Percentiles rank a stretch among this genome's conserved stretches.
Conservation (phyloP, 1,284 basidiomycete genomes). For the Coniophora puteana region DNA sequence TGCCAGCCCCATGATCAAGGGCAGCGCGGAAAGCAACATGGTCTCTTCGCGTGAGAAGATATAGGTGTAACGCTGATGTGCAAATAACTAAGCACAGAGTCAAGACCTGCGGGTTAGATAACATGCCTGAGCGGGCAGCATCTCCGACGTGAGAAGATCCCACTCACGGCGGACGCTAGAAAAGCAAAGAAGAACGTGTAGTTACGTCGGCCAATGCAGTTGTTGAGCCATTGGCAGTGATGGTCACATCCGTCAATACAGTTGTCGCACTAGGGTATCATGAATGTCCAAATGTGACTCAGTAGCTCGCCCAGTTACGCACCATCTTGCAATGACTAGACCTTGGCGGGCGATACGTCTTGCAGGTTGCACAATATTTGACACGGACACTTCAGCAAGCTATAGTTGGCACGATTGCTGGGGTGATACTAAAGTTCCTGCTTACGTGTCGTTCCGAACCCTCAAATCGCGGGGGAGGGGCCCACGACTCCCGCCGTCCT, state of each 20-base stretch:
- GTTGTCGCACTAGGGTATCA: slow-evolving; percentile 74
- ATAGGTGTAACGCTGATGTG: slow-evolving; percentile 81
- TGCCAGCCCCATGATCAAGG: slow-evolving; percentile 61
- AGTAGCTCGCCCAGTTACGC: slow-evolving; percentile 17
- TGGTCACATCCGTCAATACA: slow-evolving; percentile 91
- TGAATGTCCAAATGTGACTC: slow-evolving; percentile 5
- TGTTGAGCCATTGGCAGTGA: slow-evolving; percentile 94
- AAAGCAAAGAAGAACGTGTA: slow-evolving; percentile 88
- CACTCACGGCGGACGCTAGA: slow-evolving; percentile 66
- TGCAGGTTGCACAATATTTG: slow-evolving; percentile 90
- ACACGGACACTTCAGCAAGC: slow-evolving; percentile 63
- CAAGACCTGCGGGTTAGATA: slow-evolving; percentile 44
- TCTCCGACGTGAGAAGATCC: slow-evolving; percentile 5
- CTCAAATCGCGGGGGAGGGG: slow-evolving; percentile 80
- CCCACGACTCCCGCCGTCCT: slow-evolving; percentile 54
- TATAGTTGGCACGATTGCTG: slow-evolving; percentile 1
- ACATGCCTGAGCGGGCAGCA: slow-evolving; percentile 7
- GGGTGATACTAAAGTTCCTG: slow-evolving; percentile 14
- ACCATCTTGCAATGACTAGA: slow-evolving; percentile 93
- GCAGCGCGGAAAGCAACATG: slow-evolving; percentile 54
- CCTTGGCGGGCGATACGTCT: slow-evolving; percentile 85
- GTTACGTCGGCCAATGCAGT: slow-evolving; percentile 88
- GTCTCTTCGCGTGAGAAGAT: slow-evolving; percentile 55
- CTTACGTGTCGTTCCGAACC: slow-evolving; percentile 76
- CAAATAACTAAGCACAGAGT: slow-evolving; percentile 73